Evolutionary conservation across 495 filamentous ascomycete species (phyloP), one percentile per base, ranked within the genome.

Genomic region (Neurospora intermedia): DNA sequence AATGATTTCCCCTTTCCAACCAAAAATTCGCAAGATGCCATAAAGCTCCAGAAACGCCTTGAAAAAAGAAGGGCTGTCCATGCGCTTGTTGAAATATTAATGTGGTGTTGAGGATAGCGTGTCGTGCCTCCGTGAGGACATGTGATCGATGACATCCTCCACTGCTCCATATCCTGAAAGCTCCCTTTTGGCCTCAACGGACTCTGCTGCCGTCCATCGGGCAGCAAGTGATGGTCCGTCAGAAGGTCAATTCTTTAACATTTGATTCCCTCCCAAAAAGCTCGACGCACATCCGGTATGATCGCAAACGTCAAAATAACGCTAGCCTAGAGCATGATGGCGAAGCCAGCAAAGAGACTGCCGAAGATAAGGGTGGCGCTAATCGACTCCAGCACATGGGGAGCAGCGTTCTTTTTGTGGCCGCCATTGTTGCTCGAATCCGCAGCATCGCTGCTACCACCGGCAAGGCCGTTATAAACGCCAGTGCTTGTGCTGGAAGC

Each of bases 301-400:
- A 27, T 11, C 20, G 20, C 46, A 54, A 54, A 54, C 46, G 46
- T 54, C 20, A 62, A 35, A 31, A 62, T 23, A 35, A 8, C 54
- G 23, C 54, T 62, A 35, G 54, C 70, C 84, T 77, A 93, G 43
- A 92, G 83, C 76, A 91, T 76, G 71, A 88, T 72, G 38, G 89
- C 85, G 77, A 93, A 89, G 0, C 90, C 92, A 48, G 86, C 90
- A 73, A 89, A 85, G 70, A 94, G 77, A 27, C 88, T 86, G 43
- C 83, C 86, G 23, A 89, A 79, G 9, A 92, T 77, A 8, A 88
- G 76, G 27, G 81, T 83, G 15, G 54, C 54, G 15, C 54, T 27
- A 35, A 66, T 38, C 23, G 54, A 66, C 54, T 66, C 54, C 54
- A 66, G 9, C 54, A 66, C 35, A 35, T 27, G 54, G 54, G 83